A percentile compares a stretch with the other conserved stretches of the same genome.
phyloP scores from a whole-genome alignment of 2,329 filamentous ascomycete genomes.

The Oidium heveae region DNA sequence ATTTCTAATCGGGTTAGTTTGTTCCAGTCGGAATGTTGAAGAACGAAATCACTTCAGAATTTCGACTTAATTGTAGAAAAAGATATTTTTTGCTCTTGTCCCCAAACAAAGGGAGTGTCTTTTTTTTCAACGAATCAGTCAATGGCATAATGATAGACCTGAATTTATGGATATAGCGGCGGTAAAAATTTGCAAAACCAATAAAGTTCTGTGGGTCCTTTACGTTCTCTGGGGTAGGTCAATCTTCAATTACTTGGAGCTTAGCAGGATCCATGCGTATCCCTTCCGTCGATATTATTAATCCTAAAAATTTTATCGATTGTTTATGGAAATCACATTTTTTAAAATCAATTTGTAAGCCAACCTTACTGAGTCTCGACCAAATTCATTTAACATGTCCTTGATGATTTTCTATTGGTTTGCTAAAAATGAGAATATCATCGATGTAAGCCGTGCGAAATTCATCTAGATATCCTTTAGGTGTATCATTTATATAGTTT shows the following conservation, averaged over 20 bases:
- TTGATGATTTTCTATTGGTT: not conserved
- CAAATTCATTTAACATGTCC: not conserved
- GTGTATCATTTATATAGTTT: no score
- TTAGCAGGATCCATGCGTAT: not conserved
- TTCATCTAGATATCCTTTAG: not conserved
- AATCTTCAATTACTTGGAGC: not conserved
- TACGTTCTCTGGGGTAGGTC: not conserved
- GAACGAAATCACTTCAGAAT: not conserved
- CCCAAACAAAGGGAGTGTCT: not conserved
- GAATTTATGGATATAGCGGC: not conserved
- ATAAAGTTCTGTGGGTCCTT: not conserved
- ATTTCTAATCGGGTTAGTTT: not conserved
- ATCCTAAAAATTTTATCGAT: not conserved
- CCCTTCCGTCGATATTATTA: not conserved
- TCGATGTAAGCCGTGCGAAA: not conserved
- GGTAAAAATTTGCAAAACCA: not conserved
- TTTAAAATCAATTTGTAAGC: not conserved
- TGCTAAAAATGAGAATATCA: constrained; percentile 3
- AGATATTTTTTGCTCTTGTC: not conserved
- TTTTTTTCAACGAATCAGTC: not conserved
- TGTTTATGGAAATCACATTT: not conserved
- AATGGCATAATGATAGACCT: not conserved
- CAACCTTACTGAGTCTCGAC: not conserved
- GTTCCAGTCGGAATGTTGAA: not conserved
- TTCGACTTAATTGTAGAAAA: not conserved